phyloP scores from a whole-genome alignment of 2,329 filamentous ascomycete species.

The Ceratocystis harringtonii region DNA sequence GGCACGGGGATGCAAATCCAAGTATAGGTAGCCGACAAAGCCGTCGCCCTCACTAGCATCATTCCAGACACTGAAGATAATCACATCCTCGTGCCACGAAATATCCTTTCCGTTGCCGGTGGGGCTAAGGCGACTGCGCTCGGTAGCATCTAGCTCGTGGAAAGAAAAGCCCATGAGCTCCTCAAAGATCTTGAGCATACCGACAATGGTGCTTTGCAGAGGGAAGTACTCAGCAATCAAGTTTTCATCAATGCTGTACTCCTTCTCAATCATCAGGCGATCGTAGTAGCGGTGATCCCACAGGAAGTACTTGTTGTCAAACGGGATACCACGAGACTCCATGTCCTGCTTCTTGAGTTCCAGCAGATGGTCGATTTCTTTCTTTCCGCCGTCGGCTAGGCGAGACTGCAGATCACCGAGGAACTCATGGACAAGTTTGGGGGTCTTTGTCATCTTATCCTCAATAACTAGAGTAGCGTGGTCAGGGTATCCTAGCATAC shows the following conservation, averaged over 20 bases:
- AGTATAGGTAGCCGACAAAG: conserved; percentile 71
- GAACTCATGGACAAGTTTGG: conserved; percentile 57
- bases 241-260: conserved; percentile 65
- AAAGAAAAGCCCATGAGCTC: conserved; percentile 68
- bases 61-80: conserved; percentile 70
- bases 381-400: conserved; percentile 51
- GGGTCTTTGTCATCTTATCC: conserved; percentile 73
- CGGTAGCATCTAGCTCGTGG: conserved; percentile 53
- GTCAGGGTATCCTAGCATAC: conserved; percentile 60
- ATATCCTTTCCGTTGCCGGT: conserved; percentile 57
- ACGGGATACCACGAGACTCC: conserved; percentile 40
- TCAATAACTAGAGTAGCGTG: conserved; percentile 64
- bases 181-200: conserved; percentile 74
- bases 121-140: conserved; percentile 48
- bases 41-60: conserved; percentile 52
- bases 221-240: conserved; percentile 77
- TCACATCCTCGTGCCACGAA: conserved; percentile 71
- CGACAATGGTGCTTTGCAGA: conserved; percentile 53
- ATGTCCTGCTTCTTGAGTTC: conserved; percentile 59
- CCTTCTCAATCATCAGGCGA: conserved; percentile 63
- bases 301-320: conserved; percentile 60
- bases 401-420: conserved; percentile 53
- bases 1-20: conserved; percentile 64
- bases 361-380: conserved; percentile 56
- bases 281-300: conserved; percentile 77